Evolutionary conservation across 305 asterid species (phyloP), one percentile per base, ranked within the genome.

Genomic region (Plantago coronopus): DNA sequence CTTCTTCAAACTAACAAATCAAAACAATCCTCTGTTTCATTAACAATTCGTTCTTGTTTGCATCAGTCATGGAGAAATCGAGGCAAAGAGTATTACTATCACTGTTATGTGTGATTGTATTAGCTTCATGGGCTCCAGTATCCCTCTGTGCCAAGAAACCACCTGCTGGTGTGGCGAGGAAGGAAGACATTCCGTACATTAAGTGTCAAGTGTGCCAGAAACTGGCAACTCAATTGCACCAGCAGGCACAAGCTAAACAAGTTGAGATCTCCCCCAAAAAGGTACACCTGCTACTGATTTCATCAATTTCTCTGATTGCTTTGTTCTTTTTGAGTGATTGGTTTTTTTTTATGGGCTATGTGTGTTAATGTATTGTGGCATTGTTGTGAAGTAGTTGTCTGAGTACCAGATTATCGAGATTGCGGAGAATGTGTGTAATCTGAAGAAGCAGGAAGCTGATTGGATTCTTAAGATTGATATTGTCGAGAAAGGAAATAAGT

Each of bases 391-490:
- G 62, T 86, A 94, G 99, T 58, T 94, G 61, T 82, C 93, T 7
- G 97, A 89, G 79, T 89, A 74, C 78, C 78, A 89, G 71, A 83
- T 89, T 16, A 94, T 94, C 45, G 97, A 94, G 68, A 85, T 94
- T 37, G 82, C 97, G 16, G 99, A 94, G 90, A 89, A 94, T 78
- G 82, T 87, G 10, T 94, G 99, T 72, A 89, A 94, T 82, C 69
- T 89, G 84, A 94, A 94, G 95, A 94, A 89, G 72, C 72, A 70
- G 43, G 99, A 94, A 80, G 96, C 97, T 74, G 99, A 89, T 75
- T 94, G 99, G 99, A 89, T 94, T 57, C 97, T 94, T 50, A 94
- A 87, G 75, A 85, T 89, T 69, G 99, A 89, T 69, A 85, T 94
- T 63, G 93, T 83, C 27, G 97, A 94, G 79, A 65, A 87, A 81